Evolutionary conservation across 352 stramenopile genomes (phyloP), one percentile per base, ranked within the genome.

Genomic region (Globisporangium perplexum): DNA sequence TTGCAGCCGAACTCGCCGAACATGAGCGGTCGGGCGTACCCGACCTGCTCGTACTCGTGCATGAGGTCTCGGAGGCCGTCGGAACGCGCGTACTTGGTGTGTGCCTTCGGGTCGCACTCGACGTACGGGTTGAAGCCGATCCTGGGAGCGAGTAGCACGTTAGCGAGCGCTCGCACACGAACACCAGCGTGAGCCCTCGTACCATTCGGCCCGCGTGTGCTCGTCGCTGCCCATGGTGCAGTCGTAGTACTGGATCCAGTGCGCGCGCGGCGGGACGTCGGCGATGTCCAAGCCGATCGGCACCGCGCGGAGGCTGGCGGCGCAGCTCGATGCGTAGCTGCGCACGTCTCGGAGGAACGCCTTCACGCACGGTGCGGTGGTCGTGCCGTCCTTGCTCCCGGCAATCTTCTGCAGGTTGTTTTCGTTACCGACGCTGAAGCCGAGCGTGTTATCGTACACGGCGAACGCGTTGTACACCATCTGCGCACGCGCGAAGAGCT

Each of bases 1-100:
- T 86, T 89, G 64, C 81, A 92, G 7, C 81, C 81, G 50, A 83
- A 92, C 59, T 92, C 81, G 36, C 74, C 75, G 50, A 92, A 85
- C 63, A 92, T 81, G 47, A 92, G 59, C 4, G 76, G 74, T 7
- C 71, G 72, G 24, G 74, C 68, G 59, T 84, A 86, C 10, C 60
- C 65, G 12, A 70, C 55, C 7, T 56, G 30, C 0, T 50, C 55
- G 57, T 88, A 92, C 43, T 87, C 77, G 6, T 48, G 47, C 75
- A 90, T 85, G 53, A 92, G 67, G 18, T 63, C 72, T 46, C 80
- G 63, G 3, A 90, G 66, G 0, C 81, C 81, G 11, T 58, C 72
- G 3, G 78, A 86, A 50, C 88, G 60, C 8, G 47, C 63, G 57
- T 86, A 90, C 50, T 71, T 39, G 7, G 66, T 44, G 67, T 90